A percentile compares a stretch with the other conserved stretches of the same genome.
Evolutionary conservation across 2,329 filamentous ascomycete species (phyloP).

Genomic region (Shiraia sp.): DNA sequence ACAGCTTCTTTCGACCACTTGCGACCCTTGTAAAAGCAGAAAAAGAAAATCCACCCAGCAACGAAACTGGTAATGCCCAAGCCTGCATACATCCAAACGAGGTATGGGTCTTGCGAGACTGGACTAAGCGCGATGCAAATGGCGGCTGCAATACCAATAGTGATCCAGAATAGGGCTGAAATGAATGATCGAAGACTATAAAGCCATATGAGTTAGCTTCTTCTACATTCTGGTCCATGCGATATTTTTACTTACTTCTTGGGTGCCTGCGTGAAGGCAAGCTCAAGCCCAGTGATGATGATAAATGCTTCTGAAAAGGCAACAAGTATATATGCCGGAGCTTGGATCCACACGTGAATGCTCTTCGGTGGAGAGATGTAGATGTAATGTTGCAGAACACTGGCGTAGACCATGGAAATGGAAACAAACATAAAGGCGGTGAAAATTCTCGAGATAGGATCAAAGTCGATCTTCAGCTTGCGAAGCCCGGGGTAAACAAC

Average conservation of each 20-base stretch:
- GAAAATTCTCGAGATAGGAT: constrained; percentile 26
- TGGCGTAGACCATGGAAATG: constrained; percentile 27
- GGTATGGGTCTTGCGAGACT: constrained; percentile 27
- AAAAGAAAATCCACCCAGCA: constrained; percentile 41
- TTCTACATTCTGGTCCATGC: no score
- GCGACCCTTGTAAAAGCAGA: constrained; percentile 48
- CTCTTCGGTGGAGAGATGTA: constrained; percentile 37
- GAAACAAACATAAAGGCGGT: constrained; percentile 25
- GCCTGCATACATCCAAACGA: constrained; percentile 24
- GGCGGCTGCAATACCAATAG: constrained; percentile 27
- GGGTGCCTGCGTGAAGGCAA: constrained; percentile 47
- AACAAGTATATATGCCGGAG: constrained; percentile 42
- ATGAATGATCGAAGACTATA: constrained; percentile 19
- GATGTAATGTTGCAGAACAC: constrained; percentile 32
- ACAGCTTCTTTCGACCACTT: not conserved
- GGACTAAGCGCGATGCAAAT: constrained; percentile 35
- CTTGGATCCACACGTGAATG: constrained; percentile 44
- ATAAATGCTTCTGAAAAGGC: constrained; percentile 49
- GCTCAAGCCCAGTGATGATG: constrained; percentile 46
- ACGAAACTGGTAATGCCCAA: constrained; percentile 10
- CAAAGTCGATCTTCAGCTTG: constrained; percentile 19
- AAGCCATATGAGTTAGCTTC: not conserved
- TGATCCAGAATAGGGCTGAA: constrained; percentile 38
- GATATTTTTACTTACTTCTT: constrained; percentile 4
- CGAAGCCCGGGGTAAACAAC: constrained; percentile 22